Evolutionary conservation across 139 green algal species (phyloP), one percentile per base, ranked within the genome.

Genomic region (Tetradesmus obliquus): DNA sequence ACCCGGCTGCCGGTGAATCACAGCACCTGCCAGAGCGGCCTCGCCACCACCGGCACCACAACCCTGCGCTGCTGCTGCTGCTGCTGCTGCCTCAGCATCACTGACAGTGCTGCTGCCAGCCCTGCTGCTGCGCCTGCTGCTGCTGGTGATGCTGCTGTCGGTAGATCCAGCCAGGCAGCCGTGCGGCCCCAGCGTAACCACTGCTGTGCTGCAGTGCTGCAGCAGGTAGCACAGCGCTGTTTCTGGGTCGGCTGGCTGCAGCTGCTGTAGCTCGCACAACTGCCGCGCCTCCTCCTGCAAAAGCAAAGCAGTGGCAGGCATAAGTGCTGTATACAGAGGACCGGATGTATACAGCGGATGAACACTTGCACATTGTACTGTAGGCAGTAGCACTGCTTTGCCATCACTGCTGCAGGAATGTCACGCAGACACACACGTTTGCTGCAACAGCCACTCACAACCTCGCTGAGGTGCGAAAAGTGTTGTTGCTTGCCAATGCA

Each of bases 181-280:
- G 8, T 80, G 17, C 3, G 58, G 5, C 3, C 84, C 84, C 19
- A 89, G 22, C 10, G 84, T 89, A 4, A 89, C 57, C 20, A 89
- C 84, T 60, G 57, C 84, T 86, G 81, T 86, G n/a, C 17, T 66
- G 53, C 81, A 86, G 15, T 86, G 53, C 51, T 62, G 51, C 53
- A 86, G 53, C 15, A 86, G 81, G 81, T 72, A 86, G 51, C 53
- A 20, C 53, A 86, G 53, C 2, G 53, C 81, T 19, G 81, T 8
- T 62, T 86, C 32, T 3, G 81, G 53, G 15, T 13, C 51, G 19
- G 81, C 12, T 17, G 58, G 19, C 15, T 55, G 81, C 15, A 72
- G 53, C 81, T 86, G 53, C 51, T 69, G 51, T 5, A 71, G 51
- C 17, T 86, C 3, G 22, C 81, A 86, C 54, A 86, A 17, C 53